Conservation (phyloP, 805 yeast genomes). For the Teunomyces lycoperdinae region DNA sequence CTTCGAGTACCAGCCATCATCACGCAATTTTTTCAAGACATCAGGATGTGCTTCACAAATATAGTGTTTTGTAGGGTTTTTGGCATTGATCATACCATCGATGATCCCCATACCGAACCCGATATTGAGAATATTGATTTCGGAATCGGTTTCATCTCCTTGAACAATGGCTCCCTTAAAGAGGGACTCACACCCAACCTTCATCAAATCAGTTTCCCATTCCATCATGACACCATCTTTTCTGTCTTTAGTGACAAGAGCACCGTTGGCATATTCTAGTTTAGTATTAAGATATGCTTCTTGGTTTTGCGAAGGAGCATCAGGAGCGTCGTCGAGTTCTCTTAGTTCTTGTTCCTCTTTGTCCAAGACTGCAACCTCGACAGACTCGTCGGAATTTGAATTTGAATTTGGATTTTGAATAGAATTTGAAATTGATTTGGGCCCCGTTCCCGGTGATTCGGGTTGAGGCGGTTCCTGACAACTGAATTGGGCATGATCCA, state of each 20-base stretch:
- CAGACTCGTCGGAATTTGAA: constrained; percentile 2
- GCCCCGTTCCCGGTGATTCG: neutral
- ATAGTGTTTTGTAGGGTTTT: constrained; percentile 66
- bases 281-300: constrained; percentile 61
- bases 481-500: constrained; percentile 23
- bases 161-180: constrained; percentile 41
- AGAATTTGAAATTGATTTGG: neutral
- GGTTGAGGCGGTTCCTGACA: neutral
- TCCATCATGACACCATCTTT: constrained; percentile 97
- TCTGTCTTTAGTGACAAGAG: constrained; percentile 68
- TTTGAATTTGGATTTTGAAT: neutral
- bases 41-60: constrained; percentile 96
- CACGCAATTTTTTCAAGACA: constrained; percentile 63
- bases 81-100: constrained; percentile 60
- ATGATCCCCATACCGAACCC: constrained; percentile 98
- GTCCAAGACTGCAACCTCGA: neutral
- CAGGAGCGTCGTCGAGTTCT: constrained; percentile 11
- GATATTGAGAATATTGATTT: constrained; percentile 64
- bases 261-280: constrained; percentile 63
- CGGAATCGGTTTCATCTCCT: constrained; percentile 34
- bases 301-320: constrained; percentile 63
- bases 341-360: too few species aligned
- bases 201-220: constrained; percentile 88
- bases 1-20: constrained; percentile 82
- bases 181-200: constrained; percentile 72